These are phyloP conservation scores for Yamagishiella unicocca DNA, from an alignment of 139 green algal species.

Conservation along the genomic window DNA sequence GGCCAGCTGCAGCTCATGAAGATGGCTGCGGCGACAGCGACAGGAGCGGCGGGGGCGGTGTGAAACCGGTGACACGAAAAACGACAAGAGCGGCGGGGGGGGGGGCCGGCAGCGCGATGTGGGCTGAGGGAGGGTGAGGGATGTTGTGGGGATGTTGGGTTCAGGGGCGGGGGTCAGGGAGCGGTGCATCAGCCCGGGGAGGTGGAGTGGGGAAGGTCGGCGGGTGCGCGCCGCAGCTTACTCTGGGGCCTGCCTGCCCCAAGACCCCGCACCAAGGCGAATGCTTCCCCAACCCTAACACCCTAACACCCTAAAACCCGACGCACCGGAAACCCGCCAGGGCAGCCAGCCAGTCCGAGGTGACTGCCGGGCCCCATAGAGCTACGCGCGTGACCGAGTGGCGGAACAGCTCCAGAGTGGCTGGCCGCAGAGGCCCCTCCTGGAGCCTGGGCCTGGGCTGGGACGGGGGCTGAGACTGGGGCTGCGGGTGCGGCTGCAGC, in stretches of 20 bases:
- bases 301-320: too few species aligned
- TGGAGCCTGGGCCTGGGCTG: too few species aligned
- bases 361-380: neutral
- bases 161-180: too few species aligned
- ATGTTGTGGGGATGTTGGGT: neutral
- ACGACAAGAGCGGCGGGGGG: too few species aligned
- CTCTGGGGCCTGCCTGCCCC: too few species aligned
- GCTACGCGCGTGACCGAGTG: neutral
- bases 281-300: too few species aligned
- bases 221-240: too few species aligned
- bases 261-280: too few species aligned
- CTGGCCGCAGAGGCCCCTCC: conserved; percentile 15
- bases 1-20: neutral
- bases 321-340: conserved; percentile 23
- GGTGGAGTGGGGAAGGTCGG: too few species aligned
- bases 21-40: neutral
- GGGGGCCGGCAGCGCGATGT: neutral
- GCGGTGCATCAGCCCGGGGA: too few species aligned
- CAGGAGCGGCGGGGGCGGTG: neutral
- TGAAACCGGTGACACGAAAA: neutral
- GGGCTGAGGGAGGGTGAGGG: neutral
- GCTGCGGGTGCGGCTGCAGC: neutral
- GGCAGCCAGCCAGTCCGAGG: conserved; percentile 9
- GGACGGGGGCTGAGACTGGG: neutral
- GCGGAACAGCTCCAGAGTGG: conserved; percentile 28